Base-by-base conservation (phyloP, 176 grass and related monocot genomes). In the Areca catechu region DNA sequence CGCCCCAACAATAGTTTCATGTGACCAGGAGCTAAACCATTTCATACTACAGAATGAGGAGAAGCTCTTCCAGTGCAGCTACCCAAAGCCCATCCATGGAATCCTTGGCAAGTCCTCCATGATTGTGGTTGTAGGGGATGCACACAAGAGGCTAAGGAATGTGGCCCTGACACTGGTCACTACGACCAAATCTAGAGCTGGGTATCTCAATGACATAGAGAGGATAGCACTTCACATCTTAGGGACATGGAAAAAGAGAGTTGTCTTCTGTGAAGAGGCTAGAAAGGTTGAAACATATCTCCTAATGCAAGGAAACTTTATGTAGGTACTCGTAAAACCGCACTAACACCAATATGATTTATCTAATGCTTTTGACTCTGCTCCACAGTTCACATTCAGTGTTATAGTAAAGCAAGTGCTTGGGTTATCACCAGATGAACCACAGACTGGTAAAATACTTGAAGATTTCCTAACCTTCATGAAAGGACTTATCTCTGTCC, bases 31-130 rank as follows among this genome's bases (percentile, higher is more conserved):
- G 27, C 88, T 93, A 66, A 93, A 93, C 80, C 79, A 93, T 63
- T 93, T 93, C 88, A 93, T 93, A 64, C 88, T 93, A 69, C 88
- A 93, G 66, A 93, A 93, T 65, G 88, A 93, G 73, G 88, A 92
- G 76, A 82, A 71, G 69, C 69, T 93, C 58, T 93, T 93, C 69
- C 88, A 93, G 70, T 87, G 88, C 73, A 93, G 88, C 79, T 93
- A 93, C 69, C 88, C 88, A 16, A 74, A 53, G 54, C 76, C 88
- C 27, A 93, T 93, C 71, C 88, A 92, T 71, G 88, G 83, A 48
- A 93, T 93, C 63, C 79, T 92, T 43, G 88, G 88, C 57, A 92
- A 92, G 70, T 83, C 88, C 61, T 92, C 88, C 70, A 92, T 92
- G 88, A 69, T 92, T 22, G 88, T 92, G 30, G 88, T 92, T 72